A percentile compares a stretch with the other conserved stretches of the same genome.
Evolutionary conservation across 2,329 filamentous ascomycete species (phyloP).

Genomic region (Pseudogymnoascus pannorum): DNA sequence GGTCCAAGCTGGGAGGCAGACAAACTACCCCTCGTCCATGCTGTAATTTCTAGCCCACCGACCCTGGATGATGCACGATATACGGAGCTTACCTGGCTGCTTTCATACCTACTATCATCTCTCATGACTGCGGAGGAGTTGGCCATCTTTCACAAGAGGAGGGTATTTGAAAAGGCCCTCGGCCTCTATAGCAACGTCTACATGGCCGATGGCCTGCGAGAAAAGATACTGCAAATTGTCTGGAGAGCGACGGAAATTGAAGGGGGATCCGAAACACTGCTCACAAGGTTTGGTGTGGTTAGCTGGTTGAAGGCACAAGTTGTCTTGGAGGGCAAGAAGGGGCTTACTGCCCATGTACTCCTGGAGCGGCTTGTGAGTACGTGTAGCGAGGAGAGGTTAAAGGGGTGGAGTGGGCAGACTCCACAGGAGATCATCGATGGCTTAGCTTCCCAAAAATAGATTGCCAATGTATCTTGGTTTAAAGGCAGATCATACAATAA

Average conservation of each 20-base stretch:
- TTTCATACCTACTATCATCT: constrained; percentile 62
- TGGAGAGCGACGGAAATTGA: constrained; percentile 61
- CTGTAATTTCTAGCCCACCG: constrained; percentile 57
- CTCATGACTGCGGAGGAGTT: constrained; percentile 54
- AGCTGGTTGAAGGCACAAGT: constrained; percentile 65
- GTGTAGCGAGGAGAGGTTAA: constrained; percentile 59
- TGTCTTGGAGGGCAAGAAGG: constrained; percentile 41
- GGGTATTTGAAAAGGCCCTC: constrained; percentile 69
- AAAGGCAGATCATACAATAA: neutral
- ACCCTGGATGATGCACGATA: constrained; percentile 66
- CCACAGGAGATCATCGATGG: constrained; percentile 18
- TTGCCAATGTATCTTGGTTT: neutral
- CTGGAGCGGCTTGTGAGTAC: constrained; percentile 53
- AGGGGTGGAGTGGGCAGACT: constrained; percentile 52
- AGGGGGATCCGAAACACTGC: constrained; percentile 69
- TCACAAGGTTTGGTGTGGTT: constrained; percentile 67
- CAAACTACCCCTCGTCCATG: constrained; percentile 62
- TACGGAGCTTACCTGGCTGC: constrained; percentile 66
- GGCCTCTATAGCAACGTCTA: constrained; percentile 62
- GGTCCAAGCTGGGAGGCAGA: constrained; percentile 69
- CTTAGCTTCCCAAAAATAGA: constrained; percentile 5
- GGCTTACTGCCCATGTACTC: constrained; percentile 45
- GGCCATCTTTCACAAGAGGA: constrained; percentile 51
- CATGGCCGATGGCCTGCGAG: constrained; percentile 48
- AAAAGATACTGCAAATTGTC: constrained; percentile 53